phyloP scores from a whole-genome alignment of 2,329 filamentous ascomycete species.

The Aspergillus proliferans region DNA sequence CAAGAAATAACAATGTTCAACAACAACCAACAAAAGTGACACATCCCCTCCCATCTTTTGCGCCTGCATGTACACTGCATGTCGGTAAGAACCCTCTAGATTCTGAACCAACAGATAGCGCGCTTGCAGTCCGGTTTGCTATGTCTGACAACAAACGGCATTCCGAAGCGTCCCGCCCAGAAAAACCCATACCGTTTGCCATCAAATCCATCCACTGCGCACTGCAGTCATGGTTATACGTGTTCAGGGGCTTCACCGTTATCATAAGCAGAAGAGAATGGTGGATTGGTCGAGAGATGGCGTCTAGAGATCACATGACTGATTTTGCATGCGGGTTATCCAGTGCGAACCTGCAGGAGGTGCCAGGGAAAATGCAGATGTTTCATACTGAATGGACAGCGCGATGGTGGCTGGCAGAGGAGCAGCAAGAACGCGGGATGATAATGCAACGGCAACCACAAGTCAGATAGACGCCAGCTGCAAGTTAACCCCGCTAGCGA shows the following conservation, averaged over 20 bases:
- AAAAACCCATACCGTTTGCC: slow-evolving; percentile 4
- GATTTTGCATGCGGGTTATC: slow-evolving; percentile 26
- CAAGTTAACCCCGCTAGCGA: background rate
- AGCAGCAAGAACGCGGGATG: background rate
- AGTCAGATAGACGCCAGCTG: background rate
- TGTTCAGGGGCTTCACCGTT: slow-evolving; percentile 14
- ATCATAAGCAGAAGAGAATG: slow-evolving; percentile 13
- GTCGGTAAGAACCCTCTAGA: slow-evolving; percentile 8
- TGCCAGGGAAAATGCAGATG: background rate
- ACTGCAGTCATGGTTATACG: background rate
- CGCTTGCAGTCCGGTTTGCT: slow-evolving; percentile 19
- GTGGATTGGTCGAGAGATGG: slow-evolving; percentile 20
- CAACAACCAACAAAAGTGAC: slow-evolving; percentile 12
- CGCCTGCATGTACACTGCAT: background rate
- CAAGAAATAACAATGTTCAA: slow-evolving; percentile 4
- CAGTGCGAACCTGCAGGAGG: slow-evolving; percentile 26
- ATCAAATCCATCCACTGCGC: background rate
- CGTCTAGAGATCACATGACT: slow-evolving; percentile 34
- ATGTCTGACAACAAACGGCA: slow-evolving; percentile 26
- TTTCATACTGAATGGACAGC: slow-evolving; percentile 3
- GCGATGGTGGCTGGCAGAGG: background rate
- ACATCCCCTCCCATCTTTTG: slow-evolving; percentile 14
- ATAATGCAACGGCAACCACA: background rate
- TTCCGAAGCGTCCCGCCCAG: slow-evolving; percentile 14
- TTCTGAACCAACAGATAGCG: slow-evolving; percentile 14